Conservation (phyloP, 2,329 filamentous ascomycete genomes). For the Drechslerella dactyloides region DNA sequence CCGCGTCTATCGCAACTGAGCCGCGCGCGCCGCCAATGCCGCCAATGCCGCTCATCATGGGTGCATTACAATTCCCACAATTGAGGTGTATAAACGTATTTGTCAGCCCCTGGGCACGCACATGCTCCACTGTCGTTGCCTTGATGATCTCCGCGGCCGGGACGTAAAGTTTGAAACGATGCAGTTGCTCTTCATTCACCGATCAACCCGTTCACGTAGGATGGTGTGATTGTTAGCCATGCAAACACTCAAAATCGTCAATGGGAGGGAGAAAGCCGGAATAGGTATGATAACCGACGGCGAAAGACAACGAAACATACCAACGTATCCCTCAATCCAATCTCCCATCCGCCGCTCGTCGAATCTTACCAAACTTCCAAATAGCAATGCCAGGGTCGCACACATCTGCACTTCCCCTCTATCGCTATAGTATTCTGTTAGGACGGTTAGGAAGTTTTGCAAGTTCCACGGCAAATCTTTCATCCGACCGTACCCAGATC, state of each 20-base stretch:
- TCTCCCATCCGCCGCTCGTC: constrained; percentile 51
- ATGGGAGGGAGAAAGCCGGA: background rate
- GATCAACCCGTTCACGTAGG: background rate
- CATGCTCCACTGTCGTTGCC: constrained; percentile 34
- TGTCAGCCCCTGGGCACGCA: constrained; percentile 37
- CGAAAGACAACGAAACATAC: constrained; percentile 15
- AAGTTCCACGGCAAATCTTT: constrained; percentile 51
- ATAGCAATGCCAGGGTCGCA: constrained; percentile 51
- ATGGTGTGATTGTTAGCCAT: background rate
- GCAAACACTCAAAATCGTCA: background rate
- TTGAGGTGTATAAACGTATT: constrained; percentile 47
- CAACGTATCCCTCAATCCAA: constrained; percentile 53
- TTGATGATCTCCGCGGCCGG: constrained; percentile 50
- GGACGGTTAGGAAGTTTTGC: constrained; percentile 50
- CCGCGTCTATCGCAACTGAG: constrained; percentile 23
- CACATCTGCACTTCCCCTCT: constrained; percentile 53
- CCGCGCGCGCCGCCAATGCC: constrained; percentile 1
- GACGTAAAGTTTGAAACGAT: constrained; percentile 52
- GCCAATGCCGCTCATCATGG: constrained; percentile 25
- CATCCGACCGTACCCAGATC: constrained; percentile 43
- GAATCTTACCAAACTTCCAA: constrained; percentile 36
- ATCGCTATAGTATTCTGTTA: constrained; percentile 51
- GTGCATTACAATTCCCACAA: constrained; percentile 43
- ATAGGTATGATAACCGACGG: background rate
- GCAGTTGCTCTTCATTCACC: constrained; percentile 48